Base-by-base conservation (phyloP, 306 rosid species). In the Ormosia emarginata region DNA sequence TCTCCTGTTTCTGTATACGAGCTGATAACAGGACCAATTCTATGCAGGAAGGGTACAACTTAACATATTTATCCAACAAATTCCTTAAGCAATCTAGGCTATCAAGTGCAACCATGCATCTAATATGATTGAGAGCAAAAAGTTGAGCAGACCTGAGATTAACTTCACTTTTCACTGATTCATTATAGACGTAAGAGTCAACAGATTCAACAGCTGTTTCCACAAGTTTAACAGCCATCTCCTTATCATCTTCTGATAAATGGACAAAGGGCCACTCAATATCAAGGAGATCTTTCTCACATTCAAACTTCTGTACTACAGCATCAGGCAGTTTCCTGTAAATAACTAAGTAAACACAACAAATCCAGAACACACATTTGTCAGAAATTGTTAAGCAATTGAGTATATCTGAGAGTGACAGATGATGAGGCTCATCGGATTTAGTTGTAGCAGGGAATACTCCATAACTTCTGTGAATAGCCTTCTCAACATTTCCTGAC, bases 311-410 rank as follows among this genome's bases (percentile, higher is more conserved):
- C 81, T 77, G 92, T 46, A 90, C 86, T 5, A 93, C 84, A 85
- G 87, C 93, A 74, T 89, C 94, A 74, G 99, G 98, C 78, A 93
- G 86, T 86, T 90, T 93, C 91, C 92, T 90, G 95, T 95, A 93
- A 87, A 90, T 82, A 88, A 92, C 98, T 81, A 95, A 88, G 91
- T 95, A 95, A 86, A 90, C 86, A 90, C 94, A 90, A 87, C 92
- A 91, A 82, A 95, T 78, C 97, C 99, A 94, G 90, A 92, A 92
- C 74, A 95, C 84, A 92, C 95, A 95, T 87, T 89, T 93, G 87
- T 95, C 99, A 90, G 90, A 89, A 84, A 93, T 34, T 79, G 89
- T 91, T 81, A 95, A 87, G 94, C 92, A 89, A 82, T 85, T 84
- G 85, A 82, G 90, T 77, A 92, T 81, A 80, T 92, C 94, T 63